Conservation (phyloP, 2,329 filamentous ascomycete species). For the Diaporthe nobilis region DNA sequence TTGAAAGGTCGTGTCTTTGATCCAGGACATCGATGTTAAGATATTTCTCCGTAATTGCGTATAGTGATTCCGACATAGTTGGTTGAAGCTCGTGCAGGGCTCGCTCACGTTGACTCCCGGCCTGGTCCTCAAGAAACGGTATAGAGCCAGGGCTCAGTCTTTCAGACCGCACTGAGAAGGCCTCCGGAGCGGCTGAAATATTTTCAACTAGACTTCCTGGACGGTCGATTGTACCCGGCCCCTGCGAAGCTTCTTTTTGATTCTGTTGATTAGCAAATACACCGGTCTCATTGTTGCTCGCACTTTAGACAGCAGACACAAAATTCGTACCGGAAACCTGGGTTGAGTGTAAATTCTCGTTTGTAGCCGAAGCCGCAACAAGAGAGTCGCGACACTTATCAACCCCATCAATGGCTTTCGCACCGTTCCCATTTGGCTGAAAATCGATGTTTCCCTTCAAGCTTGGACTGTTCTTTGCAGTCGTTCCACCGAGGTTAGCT, state of each 20-base stretch:
- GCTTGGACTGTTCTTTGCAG: background rate
- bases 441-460: accelerated
- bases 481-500: background rate
- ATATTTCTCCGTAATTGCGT: background rate
- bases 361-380: background rate
- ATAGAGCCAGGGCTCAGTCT: background rate
- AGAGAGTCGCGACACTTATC: background rate
- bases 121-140: background rate
- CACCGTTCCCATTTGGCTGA: accelerated
- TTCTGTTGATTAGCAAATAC: background rate
- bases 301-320: too few relatives aligned
- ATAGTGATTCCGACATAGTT: background rate
- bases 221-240: background rate
- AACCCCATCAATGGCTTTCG: accelerated
- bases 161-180: too few relatives aligned
- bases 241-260: background rate
- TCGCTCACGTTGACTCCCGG: background rate
- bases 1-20: background rate
- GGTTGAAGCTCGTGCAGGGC: background rate
- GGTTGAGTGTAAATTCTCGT: background rate
- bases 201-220: too few relatives aligned
- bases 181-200: too few relatives aligned
- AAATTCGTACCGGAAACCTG: background rate
- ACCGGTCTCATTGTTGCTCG: background rate
- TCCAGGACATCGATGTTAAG: background rate